These are phyloP conservation scores for Mycena venus DNA, from an alignment of 768 basidiomycete genomes.

Conservation along the genomic window DNA sequence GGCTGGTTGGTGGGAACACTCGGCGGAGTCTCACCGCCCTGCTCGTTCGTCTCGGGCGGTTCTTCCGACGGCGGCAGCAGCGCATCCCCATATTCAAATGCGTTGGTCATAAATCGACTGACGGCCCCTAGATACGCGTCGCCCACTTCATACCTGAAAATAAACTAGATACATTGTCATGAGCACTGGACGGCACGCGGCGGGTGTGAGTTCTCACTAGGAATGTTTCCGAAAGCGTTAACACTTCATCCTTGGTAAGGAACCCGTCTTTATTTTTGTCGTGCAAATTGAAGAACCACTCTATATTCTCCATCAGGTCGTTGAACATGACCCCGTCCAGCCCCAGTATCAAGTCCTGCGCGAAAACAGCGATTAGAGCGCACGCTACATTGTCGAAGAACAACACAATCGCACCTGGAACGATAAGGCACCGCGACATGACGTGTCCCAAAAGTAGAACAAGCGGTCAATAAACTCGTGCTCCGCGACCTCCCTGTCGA, in stretches of 20 bases:
- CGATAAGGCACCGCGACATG: constrained; percentile 85
- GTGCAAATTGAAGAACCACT: constrained; percentile 98
- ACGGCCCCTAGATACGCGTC: constrained; percentile 97
- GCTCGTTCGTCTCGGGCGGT: constrained; percentile 47
- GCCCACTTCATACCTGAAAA: constrained; percentile 96
- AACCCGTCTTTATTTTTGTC: constrained; percentile 97
- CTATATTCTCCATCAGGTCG: constrained; percentile 98
- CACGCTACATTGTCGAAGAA: background rate
- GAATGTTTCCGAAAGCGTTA: constrained; percentile 94
- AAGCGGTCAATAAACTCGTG: constrained; percentile 95
- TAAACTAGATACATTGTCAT: constrained; percentile 72
- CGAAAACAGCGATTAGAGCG: background rate
- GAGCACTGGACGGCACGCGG: constrained; percentile 8
- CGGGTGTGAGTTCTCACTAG: constrained; percentile 66
- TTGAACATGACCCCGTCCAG: constrained; percentile 95
- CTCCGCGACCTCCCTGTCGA: constrained; percentile 92
- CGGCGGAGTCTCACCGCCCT: constrained; percentile 57
- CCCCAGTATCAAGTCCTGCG: constrained; percentile 88
- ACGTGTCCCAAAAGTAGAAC: constrained; percentile 95
- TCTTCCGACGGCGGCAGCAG: constrained; percentile 70
- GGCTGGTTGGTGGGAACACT: constrained; percentile 83
- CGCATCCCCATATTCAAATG: constrained; percentile 98
- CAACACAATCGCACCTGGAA: constrained; percentile 76
- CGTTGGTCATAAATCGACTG: constrained; percentile 97
- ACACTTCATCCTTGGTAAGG: constrained; percentile 95